A percentile compares a stretch with the other conserved stretches of the same genome.
These are phyloP conservation scores for Backusella mclennaniae DNA, from an alignment of 192 early-diverging fungal genomes.

Conservation along the genomic window DNA sequence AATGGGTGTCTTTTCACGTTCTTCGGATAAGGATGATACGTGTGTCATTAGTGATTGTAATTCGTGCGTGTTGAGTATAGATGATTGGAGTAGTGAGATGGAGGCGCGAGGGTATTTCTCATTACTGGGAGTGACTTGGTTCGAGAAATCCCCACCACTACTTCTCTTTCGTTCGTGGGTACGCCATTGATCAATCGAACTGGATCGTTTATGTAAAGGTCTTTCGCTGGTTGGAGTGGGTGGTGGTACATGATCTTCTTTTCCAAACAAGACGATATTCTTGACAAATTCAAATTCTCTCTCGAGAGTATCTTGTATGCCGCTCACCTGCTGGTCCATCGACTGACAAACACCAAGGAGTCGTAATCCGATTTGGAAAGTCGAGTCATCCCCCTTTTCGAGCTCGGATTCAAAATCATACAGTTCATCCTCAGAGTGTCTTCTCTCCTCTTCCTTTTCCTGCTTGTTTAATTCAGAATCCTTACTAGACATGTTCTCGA, in stretches of 20 bases:
- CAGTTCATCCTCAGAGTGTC: slow-evolving; percentile 24
- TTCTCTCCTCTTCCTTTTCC: slow-evolving; percentile 20
- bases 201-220: not conserved
- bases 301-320: slow-evolving; percentile 37
- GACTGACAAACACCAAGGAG: slow-evolving; percentile 54
- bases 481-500: slow-evolving; percentile 44
- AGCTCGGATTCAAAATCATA: slow-evolving; percentile 1
- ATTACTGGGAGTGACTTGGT: not conserved
- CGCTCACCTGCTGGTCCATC: slow-evolving; percentile 39
- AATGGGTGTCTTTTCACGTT: not conserved
- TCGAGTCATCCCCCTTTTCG: slow-evolving; percentile 45
- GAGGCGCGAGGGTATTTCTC: slow-evolving; percentile 22
- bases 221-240: not conserved
- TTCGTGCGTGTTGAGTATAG: slow-evolving; percentile 17
- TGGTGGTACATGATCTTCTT: not conserved
- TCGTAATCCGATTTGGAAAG: slow-evolving; percentile 67
- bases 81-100: slow-evolving; percentile 19
- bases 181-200: not conserved
- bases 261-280: not conserved
- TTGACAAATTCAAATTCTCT: slow-evolving; percentile 6
- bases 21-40: not conserved
- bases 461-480: slow-evolving; percentile 37
- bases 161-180: not conserved
- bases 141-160: not conserved
- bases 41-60: not conserved